A percentile compares a stretch with the other conserved stretches of the same genome.
Conservation (phyloP, 2,329 filamentous ascomycete genomes). For the Sclerotinia spermophila region DNA sequence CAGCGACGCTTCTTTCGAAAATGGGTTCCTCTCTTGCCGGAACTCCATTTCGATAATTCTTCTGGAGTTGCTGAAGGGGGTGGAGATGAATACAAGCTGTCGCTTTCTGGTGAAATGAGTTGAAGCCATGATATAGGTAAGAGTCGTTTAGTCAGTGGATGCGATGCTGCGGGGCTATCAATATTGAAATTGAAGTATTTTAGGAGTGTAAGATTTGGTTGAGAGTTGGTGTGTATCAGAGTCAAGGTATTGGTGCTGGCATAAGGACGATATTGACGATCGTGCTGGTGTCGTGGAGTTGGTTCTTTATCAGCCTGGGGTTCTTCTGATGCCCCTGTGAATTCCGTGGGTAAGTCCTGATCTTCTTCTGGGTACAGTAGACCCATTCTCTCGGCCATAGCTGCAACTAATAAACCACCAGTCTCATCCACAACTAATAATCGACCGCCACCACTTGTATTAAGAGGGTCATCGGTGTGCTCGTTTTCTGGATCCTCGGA, state of each 20-base stretch:
- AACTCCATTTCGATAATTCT: slow-evolving; percentile 68
- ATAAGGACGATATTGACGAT: slow-evolving; percentile 24
- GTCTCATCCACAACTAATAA: slow-evolving; percentile 70
- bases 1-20: slow-evolving; percentile 85
- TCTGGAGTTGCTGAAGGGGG: slow-evolving; percentile 58
- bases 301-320: slow-evolving; percentile 10
- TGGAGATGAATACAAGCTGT: slow-evolving; percentile 67
- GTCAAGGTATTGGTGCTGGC: slow-evolving; percentile 65
- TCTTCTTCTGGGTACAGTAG: slow-evolving; percentile 48
- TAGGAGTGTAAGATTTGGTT: slow-evolving; percentile 82
- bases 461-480: slow-evolving; percentile 9
- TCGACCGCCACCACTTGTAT: slow-evolving; percentile 43
- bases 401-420: slow-evolving; percentile 64
- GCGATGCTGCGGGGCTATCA: slow-evolving; percentile 49
- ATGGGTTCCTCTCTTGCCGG: slow-evolving; percentile 77
- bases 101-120: slow-evolving; percentile 71
- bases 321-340: slow-evolving; percentile 15
- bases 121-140: slow-evolving; percentile 90
- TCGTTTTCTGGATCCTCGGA: slow-evolving; percentile 22
- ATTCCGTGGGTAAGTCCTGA: slow-evolving; percentile 7
- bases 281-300: slow-evolving; percentile 11
- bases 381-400: slow-evolving; percentile 67
- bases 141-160: slow-evolving; percentile 79
- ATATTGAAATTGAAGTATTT: slow-evolving; percentile 87
- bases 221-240: slow-evolving; percentile 73